phyloP scores from a whole-genome alignment of 805 yeast species.

The Torulaspora gathmanii region DNA sequence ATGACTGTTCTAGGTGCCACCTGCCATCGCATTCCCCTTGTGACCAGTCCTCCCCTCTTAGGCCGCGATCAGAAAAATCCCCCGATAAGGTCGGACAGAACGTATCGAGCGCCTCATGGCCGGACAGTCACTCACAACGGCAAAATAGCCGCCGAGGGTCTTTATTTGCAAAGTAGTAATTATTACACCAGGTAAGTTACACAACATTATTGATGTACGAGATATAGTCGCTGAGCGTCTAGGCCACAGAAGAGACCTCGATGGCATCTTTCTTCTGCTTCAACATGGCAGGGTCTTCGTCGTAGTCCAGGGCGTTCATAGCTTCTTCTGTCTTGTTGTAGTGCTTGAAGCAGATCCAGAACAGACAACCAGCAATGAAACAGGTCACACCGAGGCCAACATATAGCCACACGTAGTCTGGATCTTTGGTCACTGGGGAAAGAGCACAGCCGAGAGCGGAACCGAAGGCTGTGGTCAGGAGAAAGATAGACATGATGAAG shows the following conservation, averaged over 20 bases:
- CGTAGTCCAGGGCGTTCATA: slow-evolving; percentile 47
- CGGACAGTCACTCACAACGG: slow-evolving; percentile 1
- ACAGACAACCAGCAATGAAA: slow-evolving; percentile 52
- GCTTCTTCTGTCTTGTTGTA: slow-evolving; percentile 56
- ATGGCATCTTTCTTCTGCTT: slow-evolving; percentile 4
- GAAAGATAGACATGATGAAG: slow-evolving; percentile 48
- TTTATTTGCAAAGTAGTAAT: not conserved
- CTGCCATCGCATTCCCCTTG: slow-evolving; percentile 9
- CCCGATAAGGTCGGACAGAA: slow-evolving; percentile 7
- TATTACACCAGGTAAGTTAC: slow-evolving; percentile 3
- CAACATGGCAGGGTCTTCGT: slow-evolving; percentile 16
- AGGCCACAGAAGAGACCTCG: slow-evolving; percentile 3
- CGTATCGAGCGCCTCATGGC: not conserved
- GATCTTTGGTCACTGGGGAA: slow-evolving; percentile 61
- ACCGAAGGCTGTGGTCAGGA: slow-evolving; percentile 71
- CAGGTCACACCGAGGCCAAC: slow-evolving; percentile 58
- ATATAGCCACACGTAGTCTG: slow-evolving; percentile 66
- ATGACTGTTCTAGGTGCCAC: slow-evolving; percentile 1
- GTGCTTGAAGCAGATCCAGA: slow-evolving; percentile 56
- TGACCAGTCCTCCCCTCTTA: slow-evolving; percentile 3
- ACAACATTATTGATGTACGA: not conserved
- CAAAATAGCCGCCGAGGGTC: not conserved
- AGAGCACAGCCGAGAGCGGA: slow-evolving; percentile 72
- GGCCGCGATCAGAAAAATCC: not conserved
- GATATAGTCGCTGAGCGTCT: not conserved